Evolutionary conservation across 1,139 yeast species (phyloP), one percentile per base, ranked within the genome.

Genomic region (Pneumocystis murina): DNA sequence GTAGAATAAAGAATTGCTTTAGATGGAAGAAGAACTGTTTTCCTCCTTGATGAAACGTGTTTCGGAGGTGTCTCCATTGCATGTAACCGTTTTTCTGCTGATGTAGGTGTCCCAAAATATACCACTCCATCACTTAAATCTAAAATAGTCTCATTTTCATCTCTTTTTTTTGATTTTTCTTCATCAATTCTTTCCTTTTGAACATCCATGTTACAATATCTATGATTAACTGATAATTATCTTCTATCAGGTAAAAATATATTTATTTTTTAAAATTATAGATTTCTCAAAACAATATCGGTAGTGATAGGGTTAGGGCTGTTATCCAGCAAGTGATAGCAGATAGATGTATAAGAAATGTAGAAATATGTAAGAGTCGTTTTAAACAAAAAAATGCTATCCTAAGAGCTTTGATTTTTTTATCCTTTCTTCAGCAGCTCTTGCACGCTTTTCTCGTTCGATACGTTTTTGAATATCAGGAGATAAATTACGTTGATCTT

Each of bases 371-470:
- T 48, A 48, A 48, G n/a, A 12, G 14, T 24, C 1, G 14, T 20
- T 24, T 10, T 24, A 12, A 24, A 24, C 2, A 3, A 5, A 17
- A 5, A 4, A 14, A 16, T 14, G 2, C 10, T 38, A 38, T 38
- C n/a, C n/a, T 48, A 48, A 3, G 2, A 24, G 55, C 17, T 3
- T 12, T 12, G 14, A 60, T 41, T 64, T 62, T 59, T 75, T 76
- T 71, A 91, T 72, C 69, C 99, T 79, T 0, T 94, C 96, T 72
- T 92, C 97, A 0, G 96, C 97, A 0, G 99, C 99, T 66, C 97
- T 79, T 0, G 97, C 97, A 64, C 98, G 78, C 71, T 92, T 91
- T 70, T 92, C 98, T 67, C 98, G 81, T 86, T 91, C 90, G 40
- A 92, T 75, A 70, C 84, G 81, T 80, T 80, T 79, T 70, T 82